Evolutionary conservation across 2,329 filamentous ascomycete species (phyloP), one percentile per base, ranked within the genome.

Genomic region (Cladosporium sphaerospermum): DNA sequence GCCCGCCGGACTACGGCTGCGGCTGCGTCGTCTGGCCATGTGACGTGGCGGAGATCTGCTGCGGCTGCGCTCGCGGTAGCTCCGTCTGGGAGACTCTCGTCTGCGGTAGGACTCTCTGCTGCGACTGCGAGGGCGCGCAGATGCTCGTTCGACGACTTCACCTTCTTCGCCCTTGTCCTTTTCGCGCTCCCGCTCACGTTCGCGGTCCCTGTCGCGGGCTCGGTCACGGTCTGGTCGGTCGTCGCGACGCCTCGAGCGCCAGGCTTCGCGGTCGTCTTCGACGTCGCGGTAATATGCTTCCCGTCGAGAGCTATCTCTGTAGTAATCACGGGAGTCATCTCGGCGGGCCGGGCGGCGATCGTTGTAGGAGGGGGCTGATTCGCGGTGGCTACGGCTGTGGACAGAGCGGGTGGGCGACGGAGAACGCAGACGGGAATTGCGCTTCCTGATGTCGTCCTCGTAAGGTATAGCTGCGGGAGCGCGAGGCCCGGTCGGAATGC

Each of bases 211-310:
- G 9, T 43, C 40, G 42, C 45, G 42, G 32, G 37, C 28, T 11
- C 63, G 54, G 19, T 62, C 59, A 9, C 53, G 54, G 32, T 61
- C 58, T 9, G 64, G 60, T 3, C 36, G 36, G n/a, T 62, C 59
- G 43, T 54, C 53, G 19, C 60, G 57, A 13, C 57, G 58, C 13
- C 61, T 59, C 47, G 61, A 61, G 57, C 61, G 69, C 65, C 60
- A 68, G 40, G 60, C 63, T 53, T 61, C 62, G 18, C 61, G 62
- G 53, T 67, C 67, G 55, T 58, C 62, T 54, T 62, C 65, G 52
- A 64, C 61, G 53, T 67, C 65, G 34, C 66, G 61, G 47, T 65
- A 63, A 45, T 59, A 56, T 28, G 56, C 56, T 32, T 61, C 59
- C 36, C 62, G 59, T 16, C 42, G 23, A 6, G 45, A 28, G 52